These are phyloP conservation scores for Cynanchum wilfordii DNA, from an alignment of 257 asterid genomes.

Conservation along the genomic window DNA sequence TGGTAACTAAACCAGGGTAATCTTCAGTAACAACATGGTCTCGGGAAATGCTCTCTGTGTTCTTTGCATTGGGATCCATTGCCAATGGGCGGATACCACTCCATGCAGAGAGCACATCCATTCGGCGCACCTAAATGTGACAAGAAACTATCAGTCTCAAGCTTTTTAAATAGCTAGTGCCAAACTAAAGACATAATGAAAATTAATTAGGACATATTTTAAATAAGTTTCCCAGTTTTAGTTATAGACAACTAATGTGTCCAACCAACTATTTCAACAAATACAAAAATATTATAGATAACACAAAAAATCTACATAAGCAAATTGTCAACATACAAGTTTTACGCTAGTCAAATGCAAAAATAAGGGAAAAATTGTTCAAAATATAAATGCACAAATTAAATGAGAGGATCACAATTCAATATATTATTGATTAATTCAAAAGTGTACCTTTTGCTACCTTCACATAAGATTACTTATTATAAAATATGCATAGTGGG, in stretches of 20 bases:
- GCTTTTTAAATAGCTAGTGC: background rate
- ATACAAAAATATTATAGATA: background rate
- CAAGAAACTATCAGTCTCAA: slow-evolving; percentile 18
- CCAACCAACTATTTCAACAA: background rate
- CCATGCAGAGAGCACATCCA: slow-evolving; percentile 97
- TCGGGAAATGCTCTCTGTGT: slow-evolving; percentile 86
- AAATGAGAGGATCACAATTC: background rate
- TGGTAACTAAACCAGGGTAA: slow-evolving; percentile 85
- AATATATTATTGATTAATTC: background rate
- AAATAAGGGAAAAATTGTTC: background rate
- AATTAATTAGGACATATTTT: background rate
- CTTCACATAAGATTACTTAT: background rate
- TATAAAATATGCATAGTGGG: background rate
- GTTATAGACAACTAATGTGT: background rate
- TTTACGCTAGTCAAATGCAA: background rate
- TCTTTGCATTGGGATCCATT: slow-evolving; percentile 81
- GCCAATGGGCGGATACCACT: slow-evolving; percentile 99
- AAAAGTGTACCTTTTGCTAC: background rate
- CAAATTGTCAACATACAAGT: background rate
- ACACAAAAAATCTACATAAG: background rate
- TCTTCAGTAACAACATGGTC: slow-evolving; percentile 92
- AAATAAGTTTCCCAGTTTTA: background rate
- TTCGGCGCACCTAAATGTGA: slow-evolving; percentile 68
- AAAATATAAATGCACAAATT: background rate
- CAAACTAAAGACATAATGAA: background rate